Evolutionary conservation across 441 rosid species (phyloP).

Genomic region (Gossypium lobatum): DNA sequence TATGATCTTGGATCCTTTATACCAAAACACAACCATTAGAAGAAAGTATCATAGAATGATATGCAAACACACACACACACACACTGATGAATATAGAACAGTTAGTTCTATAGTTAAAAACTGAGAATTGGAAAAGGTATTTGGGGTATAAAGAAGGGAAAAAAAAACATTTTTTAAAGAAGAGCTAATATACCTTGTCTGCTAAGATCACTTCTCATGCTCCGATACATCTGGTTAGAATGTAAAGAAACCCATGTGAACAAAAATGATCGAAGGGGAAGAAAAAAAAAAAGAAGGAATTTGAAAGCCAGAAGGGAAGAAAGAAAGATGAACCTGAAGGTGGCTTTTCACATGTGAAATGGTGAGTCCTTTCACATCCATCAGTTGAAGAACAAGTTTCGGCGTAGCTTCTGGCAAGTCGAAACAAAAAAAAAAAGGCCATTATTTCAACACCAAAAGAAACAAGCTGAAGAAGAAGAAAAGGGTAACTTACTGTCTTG

Average conservation of each 20-base stretch:
- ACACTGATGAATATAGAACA: not conserved
- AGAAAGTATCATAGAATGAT: conserved; percentile 28
- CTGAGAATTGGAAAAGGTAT: not conserved
- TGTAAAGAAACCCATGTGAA: not conserved
- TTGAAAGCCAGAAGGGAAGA: not conserved
- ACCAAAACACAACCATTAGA: conserved; percentile 25
- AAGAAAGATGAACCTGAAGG: conserved; percentile 54
- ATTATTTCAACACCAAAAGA: not conserved
- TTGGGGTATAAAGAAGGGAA: too few species aligned
- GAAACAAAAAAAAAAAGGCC: not conserved
- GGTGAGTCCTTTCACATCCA: conserved; percentile 96
- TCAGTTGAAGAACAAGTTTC: conserved; percentile 84
- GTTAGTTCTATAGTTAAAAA: not conserved
- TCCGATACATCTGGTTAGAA: conserved; percentile 61
- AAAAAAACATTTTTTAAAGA: too few species aligned
- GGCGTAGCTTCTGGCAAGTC: conserved; percentile 78
- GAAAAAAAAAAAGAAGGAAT: not conserved
- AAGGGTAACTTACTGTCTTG: conserved; percentile 51
- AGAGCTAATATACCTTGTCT: conserved; percentile 31
- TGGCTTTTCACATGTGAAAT: conserved; percentile 98
- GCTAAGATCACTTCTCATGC: conserved; percentile 55
- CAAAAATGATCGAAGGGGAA: not conserved
- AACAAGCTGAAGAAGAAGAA: not conserved
- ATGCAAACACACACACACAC: conserved; percentile 2
- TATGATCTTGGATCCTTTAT: conserved; percentile 16